phyloP scores from a whole-genome alignment of 768 basidiomycete genomes.

The Boletus edulis region DNA sequence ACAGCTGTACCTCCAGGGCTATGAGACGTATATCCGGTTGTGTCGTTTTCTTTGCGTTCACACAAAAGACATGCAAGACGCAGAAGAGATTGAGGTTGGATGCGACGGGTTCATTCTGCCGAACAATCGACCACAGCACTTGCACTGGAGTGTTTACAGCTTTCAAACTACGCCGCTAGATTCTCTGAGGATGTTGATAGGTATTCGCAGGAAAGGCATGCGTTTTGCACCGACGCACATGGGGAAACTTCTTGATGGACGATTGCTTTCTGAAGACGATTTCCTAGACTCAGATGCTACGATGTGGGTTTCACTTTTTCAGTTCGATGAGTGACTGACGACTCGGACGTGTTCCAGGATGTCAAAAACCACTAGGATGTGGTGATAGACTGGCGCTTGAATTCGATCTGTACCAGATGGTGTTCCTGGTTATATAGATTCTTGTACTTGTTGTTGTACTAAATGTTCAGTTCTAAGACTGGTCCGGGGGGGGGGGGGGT shows the following conservation, averaged over 20 bases:
- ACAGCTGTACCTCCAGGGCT: conserved; percentile 30
- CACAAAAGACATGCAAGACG: conserved; percentile 11
- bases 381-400: not conserved
- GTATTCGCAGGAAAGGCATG: conserved; percentile 40
- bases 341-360: not conserved
- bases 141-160: conserved; percentile 4
- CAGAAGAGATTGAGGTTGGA: conserved; percentile 3
- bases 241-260: conserved; percentile 37
- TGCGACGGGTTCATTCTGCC: conserved; percentile 23
- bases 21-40: conserved; percentile 25
- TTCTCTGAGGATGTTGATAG: conserved; percentile 20
- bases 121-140: conserved; percentile 7
- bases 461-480: no score
- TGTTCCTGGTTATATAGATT: no score
- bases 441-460: not conserved
- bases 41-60: conserved; percentile 29
- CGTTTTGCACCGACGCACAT: conserved; percentile 38
- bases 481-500: not conserved
- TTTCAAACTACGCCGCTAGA: conserved; percentile 37
- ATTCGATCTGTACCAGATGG: not conserved
- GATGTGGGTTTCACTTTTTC: not conserved
- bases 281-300: conserved; percentile 5
- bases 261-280: conserved; percentile 17
- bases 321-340: not conserved
- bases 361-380: not conserved